Base-by-base conservation (phyloP, 345 rosid genomes). In the Psidium friedrichsthalianum region DNA sequence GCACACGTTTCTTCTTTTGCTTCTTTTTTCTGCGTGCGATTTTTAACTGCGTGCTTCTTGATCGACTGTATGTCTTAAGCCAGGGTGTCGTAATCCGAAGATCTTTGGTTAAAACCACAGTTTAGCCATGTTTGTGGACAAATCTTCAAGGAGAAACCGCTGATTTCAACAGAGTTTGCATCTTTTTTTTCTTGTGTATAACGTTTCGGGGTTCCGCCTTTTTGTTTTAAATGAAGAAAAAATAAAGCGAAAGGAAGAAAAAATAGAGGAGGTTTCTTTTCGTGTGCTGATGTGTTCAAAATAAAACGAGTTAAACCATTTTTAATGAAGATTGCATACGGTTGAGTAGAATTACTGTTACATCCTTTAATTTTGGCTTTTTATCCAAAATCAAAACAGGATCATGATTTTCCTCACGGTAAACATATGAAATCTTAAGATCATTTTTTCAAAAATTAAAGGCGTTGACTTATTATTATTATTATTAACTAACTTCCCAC, bases 11-110 rank as follows among this genome's bases (percentile, higher is more conserved):
- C 5, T 24, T 11, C 56, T 56, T 54, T 4, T 24, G 24, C 5
- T 24, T 11, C 56, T 56, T 54, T 54, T 54, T 24, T 9, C 29
- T 57, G 61, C 2, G 1, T 25, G 61, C 25, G 61, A 47, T 57
- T 11, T 11, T 57, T 11, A 5, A 0, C 2, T 0, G 29, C 4
- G 15, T 5, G 14, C 29, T 25, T 57, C 14, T 57, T 11, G 2
- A 11, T 5, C 13, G 15, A 25, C 1, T 11, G 15, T 11, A 11
- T 57, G 11, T 57, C 14, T 57, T 11, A 57, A 25, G 61, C 29
- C 12, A 25, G 6, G 0, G 15, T 11, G 15, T 25, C 6, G n/a
- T 25, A 24, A 57, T 25, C 6, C 15, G 2, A 57, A 11, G 6
- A 25, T 57, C 61, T 25, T 11, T 57, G n/a, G 14, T 16, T 52